phyloP scores from a whole-genome alignment of 345 rosid genomes.

The Iberis pinnata region DNA sequence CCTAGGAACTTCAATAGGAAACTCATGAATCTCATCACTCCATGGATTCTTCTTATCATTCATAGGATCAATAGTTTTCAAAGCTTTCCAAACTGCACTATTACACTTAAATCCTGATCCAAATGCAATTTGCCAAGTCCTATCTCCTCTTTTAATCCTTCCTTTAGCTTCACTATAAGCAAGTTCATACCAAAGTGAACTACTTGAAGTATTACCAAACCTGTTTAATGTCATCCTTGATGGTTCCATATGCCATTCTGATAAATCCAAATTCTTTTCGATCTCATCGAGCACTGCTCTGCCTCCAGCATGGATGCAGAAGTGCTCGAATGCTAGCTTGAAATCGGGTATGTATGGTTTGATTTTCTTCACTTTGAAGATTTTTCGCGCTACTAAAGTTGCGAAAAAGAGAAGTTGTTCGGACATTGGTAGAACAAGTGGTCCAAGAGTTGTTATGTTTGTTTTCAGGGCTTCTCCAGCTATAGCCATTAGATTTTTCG shows the following conservation, averaged over 20 bases:
- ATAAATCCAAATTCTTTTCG: conserved; percentile 70
- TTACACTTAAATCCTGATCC: conserved; percentile 97
- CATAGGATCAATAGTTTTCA: conserved; percentile 56
- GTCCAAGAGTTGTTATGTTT: conserved; percentile 86
- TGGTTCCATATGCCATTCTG: conserved; percentile 89
- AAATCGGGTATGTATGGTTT: conserved; percentile 80
- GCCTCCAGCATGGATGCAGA: conserved; percentile 67
- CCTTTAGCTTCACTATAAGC: conserved; percentile 86
- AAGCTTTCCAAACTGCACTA: conserved; percentile 82
- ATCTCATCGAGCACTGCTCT: conserved; percentile 85
- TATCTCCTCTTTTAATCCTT: conserved; percentile 68
- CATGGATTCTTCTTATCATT: conserved; percentile 60
- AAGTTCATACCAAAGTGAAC: conserved; percentile 85
- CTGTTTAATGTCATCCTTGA: conserved; percentile 84
- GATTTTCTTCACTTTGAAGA: conserved; percentile 52
- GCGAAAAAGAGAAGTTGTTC: conserved; percentile 70
- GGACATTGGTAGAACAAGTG: conserved; percentile 81
- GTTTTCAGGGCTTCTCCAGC: conserved; percentile 40
- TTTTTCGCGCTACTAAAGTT: conserved; percentile 63
- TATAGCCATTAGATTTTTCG: conserved; percentile 87
- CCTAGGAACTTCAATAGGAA: conserved; percentile 72
- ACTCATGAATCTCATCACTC: conserved; percentile 69
- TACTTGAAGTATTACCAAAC: conserved; percentile 89
- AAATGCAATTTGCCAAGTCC: conserved; percentile 90
- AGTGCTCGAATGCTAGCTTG: conserved; percentile 46